Conservation (phyloP, 192 early-diverging fungal species). For the Backusella liffmaniae region DNA sequence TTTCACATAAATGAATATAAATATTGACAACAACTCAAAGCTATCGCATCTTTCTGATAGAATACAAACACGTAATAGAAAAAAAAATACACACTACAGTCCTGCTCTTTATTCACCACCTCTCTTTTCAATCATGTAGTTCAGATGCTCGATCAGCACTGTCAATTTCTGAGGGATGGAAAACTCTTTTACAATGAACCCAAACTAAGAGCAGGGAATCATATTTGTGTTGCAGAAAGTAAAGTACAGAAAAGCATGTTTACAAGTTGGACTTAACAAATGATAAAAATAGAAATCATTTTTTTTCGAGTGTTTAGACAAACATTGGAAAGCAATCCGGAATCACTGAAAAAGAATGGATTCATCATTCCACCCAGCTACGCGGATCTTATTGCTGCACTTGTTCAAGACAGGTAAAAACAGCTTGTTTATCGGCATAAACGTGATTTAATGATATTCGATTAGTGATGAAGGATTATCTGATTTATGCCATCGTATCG, state of each 20-base stretch:
- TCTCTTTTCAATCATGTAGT: neutral
- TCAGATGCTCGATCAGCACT: neutral
- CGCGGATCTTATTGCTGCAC: constrained; percentile 10
- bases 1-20: neutral
- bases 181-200: constrained; percentile 20
- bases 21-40: neutral
- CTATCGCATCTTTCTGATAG: neutral
- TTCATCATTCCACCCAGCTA: neutral
- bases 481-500: constrained; percentile 16
- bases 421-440: too few relatives aligned
- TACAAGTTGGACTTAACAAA: neutral
- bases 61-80: neutral
- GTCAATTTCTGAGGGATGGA: constrained; percentile 25
- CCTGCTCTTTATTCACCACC: neutral
- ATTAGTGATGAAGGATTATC: constrained; percentile 24
- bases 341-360: neutral
- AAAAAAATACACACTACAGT: neutral
- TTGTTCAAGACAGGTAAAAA: constrained; percentile 15
- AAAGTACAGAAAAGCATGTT: neutral
- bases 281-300: constrained; percentile 5
- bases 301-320: constrained; percentile 15
- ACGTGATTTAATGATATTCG: too few relatives aligned
- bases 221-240: constrained; percentile 17
- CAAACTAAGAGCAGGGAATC: constrained; percentile 17
- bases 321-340: neutral